Evolutionary conservation across 345 rosid species (phyloP).

Genomic region (Boechera divaricarpa): DNA sequence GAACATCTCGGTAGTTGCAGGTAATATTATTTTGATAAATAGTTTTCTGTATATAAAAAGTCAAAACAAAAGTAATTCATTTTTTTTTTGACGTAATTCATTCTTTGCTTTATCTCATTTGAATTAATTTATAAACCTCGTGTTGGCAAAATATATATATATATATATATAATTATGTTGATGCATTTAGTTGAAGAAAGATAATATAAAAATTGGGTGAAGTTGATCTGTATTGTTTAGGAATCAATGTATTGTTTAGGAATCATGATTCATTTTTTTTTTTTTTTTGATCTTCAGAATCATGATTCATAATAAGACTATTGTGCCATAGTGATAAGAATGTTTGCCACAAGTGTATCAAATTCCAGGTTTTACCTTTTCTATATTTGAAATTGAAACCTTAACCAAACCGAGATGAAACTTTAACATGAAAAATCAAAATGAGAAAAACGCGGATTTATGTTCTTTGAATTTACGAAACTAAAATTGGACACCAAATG

Average conservation of each 20-base stretch:
- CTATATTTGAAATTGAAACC: background rate
- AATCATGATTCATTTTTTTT: too few relatives aligned
- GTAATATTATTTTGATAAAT: constrained; percentile 38
- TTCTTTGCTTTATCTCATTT: background rate
- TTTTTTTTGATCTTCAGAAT: too few relatives aligned
- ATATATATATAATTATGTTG: background rate
- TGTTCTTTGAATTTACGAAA: background rate
- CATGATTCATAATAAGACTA: background rate
- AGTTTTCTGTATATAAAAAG: background rate
- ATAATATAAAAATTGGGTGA: background rate
- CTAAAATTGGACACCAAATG: background rate
- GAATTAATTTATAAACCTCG: background rate
- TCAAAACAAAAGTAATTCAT: background rate
- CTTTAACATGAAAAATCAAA: background rate
- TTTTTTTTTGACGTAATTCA: background rate
- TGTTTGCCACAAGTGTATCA: background rate
- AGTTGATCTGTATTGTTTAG: background rate
- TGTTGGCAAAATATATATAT: background rate
- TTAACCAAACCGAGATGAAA: background rate
- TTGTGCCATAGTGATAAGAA: constrained; percentile 1
- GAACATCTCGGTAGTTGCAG: constrained; percentile 69
- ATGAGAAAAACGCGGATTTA: background rate
- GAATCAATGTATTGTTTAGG: too few relatives aligned
- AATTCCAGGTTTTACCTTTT: background rate
- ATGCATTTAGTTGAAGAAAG: background rate